phyloP scores from a whole-genome alignment of 2,329 filamentous ascomycete species.

The Daldinia sp. region DNA sequence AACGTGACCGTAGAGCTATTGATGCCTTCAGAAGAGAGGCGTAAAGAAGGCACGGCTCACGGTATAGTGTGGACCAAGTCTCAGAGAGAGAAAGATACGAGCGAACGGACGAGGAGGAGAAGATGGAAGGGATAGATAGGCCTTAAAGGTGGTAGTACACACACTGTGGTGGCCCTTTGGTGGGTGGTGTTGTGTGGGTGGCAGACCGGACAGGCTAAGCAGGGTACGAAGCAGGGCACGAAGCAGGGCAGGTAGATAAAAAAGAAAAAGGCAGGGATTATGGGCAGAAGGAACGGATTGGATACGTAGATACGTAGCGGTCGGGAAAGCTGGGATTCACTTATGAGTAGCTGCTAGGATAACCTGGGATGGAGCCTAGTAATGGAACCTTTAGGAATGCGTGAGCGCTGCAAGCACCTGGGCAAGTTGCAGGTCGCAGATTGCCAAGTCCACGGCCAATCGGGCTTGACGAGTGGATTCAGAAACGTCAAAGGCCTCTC shows the following conservation, averaged over 20 bases:
- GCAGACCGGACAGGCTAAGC: constrained; percentile 21
- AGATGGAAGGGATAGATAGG: constrained; percentile 30
- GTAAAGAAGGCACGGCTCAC: constrained; percentile 32
- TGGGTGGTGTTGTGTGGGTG: constrained; percentile 18
- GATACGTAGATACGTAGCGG: constrained; percentile 10
- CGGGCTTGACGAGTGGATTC: constrained; percentile 20
- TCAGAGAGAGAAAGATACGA: constrained; percentile 28
- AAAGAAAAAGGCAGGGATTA: constrained; percentile 24
- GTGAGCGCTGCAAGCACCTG: constrained; percentile 18
- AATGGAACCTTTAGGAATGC: constrained; percentile 7
- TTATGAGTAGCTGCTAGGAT: neutral
- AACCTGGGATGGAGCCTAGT: neutral
- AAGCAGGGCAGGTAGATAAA: constrained; percentile 26
- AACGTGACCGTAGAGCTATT: constrained; percentile 22
- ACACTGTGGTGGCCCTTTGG: neutral
- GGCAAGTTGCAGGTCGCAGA: constrained; percentile 27
- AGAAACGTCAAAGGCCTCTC: neutral
- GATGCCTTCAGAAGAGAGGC: constrained; percentile 32
- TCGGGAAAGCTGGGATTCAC: constrained; percentile 29
- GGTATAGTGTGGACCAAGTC: constrained; percentile 29
- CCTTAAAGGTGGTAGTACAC: constrained; percentile 34
- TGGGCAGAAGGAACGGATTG: constrained; percentile 30
- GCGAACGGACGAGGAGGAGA: constrained; percentile 19
- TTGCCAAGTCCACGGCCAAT: constrained; percentile 38
- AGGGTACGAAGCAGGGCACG: constrained; percentile 20